Evolutionary conservation across 2,329 filamentous ascomycete genomes (phyloP).

Genomic region (Fusarium sterilihyphosum): DNA sequence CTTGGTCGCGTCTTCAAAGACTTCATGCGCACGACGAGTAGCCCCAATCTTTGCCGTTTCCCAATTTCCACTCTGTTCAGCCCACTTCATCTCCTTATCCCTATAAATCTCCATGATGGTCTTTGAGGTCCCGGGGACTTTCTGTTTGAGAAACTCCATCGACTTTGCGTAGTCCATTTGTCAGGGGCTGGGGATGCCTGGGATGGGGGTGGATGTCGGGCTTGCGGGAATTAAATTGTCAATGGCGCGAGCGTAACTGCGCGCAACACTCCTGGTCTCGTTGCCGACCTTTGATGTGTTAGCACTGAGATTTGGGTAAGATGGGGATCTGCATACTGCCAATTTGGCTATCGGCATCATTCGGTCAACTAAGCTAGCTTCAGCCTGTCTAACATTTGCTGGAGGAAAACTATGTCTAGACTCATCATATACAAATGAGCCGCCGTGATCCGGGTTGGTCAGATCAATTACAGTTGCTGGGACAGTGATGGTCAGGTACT

Average conservation of each 20-base stretch:
- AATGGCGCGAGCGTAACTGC: background rate
- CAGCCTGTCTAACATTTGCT: background rate
- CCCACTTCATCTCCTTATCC: background rate
- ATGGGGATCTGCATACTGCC: background rate
- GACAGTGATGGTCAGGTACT: background rate
- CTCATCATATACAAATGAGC: background rate
- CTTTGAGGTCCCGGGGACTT: background rate
- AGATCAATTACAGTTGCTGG: background rate
- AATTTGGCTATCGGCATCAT: background rate
- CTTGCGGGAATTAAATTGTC: background rate
- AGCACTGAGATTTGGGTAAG: fast-evolving
- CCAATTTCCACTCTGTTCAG: background rate
- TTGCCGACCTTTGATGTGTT: background rate
- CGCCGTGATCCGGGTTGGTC: background rate
- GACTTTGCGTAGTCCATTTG: background rate
- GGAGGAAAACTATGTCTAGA: background rate
- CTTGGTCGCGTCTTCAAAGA: background rate
- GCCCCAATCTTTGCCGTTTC: background rate
- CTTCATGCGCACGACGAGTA: background rate
- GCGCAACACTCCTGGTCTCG: background rate
- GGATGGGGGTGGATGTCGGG: background rate
- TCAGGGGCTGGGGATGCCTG: background rate
- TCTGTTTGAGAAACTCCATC: background rate
- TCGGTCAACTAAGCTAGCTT: background rate
- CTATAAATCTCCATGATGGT: background rate